These are phyloP conservation scores for Saccharomycopsis lassenensis DNA, from an alignment of 805 yeast genomes.

Conservation along the genomic window DNA sequence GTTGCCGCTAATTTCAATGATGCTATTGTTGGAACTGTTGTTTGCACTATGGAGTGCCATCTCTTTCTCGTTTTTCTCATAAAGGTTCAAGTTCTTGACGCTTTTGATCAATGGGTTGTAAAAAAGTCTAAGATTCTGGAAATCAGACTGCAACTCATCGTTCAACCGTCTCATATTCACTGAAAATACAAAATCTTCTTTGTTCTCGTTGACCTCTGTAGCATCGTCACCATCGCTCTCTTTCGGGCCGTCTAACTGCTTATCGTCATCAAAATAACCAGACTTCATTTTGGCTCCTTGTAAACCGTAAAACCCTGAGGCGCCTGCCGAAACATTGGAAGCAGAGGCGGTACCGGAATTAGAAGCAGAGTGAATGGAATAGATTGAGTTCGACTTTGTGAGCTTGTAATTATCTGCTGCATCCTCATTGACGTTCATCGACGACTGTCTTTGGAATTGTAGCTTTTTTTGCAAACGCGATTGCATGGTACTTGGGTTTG, in stretches of 20 bases:
- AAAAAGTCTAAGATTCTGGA: slow-evolving; percentile 13
- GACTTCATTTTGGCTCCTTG: too few relatives aligned
- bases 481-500: slow-evolving; percentile 4
- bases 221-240: background rate
- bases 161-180: slow-evolving; percentile 14
- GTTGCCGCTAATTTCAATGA: background rate
- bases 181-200: too few relatives aligned
- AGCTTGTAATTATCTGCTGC: background rate
- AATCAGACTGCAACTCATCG: slow-evolving; percentile 16
- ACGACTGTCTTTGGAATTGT: slow-evolving; percentile 10
- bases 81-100: slow-evolving; percentile 8
- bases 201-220: too few relatives aligned
- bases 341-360: too few relatives aligned
- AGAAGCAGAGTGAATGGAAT: too few relatives aligned
- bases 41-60: background rate
- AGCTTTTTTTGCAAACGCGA: slow-evolving; percentile 13
- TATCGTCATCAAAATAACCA: background rate
- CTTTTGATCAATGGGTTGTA: slow-evolving; percentile 14
- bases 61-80: slow-evolving; percentile 2
- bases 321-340: too few relatives aligned
- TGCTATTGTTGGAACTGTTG: background rate
- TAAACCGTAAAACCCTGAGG: too few relatives aligned
- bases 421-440: slow-evolving; percentile 2
- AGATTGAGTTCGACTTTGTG: too few relatives aligned
- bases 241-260: background rate